Conservation (phyloP, 176 grass and related monocot genomes). For the Leersia perrieri region DNA sequence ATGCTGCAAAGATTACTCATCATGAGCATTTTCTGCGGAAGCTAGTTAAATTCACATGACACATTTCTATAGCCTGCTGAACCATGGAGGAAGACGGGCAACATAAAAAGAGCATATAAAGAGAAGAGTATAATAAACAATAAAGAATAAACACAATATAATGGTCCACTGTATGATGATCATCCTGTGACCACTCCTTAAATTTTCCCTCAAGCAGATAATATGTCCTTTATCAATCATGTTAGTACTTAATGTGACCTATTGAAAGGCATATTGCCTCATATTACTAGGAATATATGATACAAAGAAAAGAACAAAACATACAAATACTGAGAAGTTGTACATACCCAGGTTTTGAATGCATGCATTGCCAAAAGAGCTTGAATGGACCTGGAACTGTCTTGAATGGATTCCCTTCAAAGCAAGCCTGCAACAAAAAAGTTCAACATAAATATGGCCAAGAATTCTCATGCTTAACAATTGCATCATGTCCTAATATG, state of each 20-base stretch:
- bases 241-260: neutral
- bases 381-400: constrained; percentile 89
- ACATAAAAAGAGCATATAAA: neutral
- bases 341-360: constrained; percentile 70
- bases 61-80: neutral
- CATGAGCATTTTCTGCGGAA: neutral
- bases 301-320: neutral
- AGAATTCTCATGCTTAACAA: neutral
- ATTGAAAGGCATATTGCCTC: neutral
- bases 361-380: constrained; percentile 88
- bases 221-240: neutral
- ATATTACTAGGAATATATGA: neutral
- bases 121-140: neutral
- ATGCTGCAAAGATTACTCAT: neutral
- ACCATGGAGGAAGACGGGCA: neutral
- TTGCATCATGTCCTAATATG: neutral
- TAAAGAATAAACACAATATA: neutral
- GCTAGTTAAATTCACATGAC: neutral
- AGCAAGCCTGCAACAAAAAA: constrained; percentile 62
- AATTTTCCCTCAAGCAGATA: neutral
- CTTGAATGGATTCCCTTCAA: constrained; percentile 97
- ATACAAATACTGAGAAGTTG: neutral
- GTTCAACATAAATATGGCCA: constrained; percentile 8
- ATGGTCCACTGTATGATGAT: neutral
- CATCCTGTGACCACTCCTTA: neutral